Evolutionary conservation across 2,329 filamentous ascomycete species (phyloP), one percentile per base, ranked within the genome.

Genomic region (Graphilbum ipis-grandicollis): DNA sequence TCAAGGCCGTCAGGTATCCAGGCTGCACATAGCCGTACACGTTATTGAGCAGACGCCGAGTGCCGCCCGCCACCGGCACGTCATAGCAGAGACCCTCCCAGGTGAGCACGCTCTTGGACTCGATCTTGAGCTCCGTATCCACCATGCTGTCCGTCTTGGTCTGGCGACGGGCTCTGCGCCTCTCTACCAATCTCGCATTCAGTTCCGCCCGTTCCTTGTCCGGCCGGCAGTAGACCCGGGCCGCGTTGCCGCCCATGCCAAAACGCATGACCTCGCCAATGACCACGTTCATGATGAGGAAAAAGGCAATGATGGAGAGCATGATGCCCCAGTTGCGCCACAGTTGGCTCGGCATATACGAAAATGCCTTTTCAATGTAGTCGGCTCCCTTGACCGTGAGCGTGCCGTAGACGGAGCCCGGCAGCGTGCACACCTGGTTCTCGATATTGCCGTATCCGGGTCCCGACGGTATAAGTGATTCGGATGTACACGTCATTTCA

Each of bases 241-340:
- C 75, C 1, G 79, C 71, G 47, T 78, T 84, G n/a, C 84, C 83
- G 8, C 79, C 83, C 52, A 79, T 78, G 31, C 82, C 80, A 46
- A 76, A 83, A 40, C 74, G 80, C 47, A 92, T 64, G 18, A 79
- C 62, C 52, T 93, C 85, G 49, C 83, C 85, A 0, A 88, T 65
- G 14, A 82, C 65, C 29, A 84, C 76, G 44, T 93, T 88, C 39
- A 81, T 57, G 10, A 70, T 55, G 4, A 93, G 62, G 58, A 93
- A 93, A 41, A 74, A 73, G 30, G 78, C 56, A 37, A 92, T 82
- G 43, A 92, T 68, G 2, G 65, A 74, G 10, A 85, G 52, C 41
- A 92, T 75, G 43, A 93, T 90, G 1, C 80, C 82, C 52, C 79
- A 82, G 55, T 90, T 85, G 31, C 82, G 68, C 84, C 84, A 92